phyloP scores from a whole-genome alignment of 2,329 filamentous ascomycete species.

The Xylariaceae sp. region DNA sequence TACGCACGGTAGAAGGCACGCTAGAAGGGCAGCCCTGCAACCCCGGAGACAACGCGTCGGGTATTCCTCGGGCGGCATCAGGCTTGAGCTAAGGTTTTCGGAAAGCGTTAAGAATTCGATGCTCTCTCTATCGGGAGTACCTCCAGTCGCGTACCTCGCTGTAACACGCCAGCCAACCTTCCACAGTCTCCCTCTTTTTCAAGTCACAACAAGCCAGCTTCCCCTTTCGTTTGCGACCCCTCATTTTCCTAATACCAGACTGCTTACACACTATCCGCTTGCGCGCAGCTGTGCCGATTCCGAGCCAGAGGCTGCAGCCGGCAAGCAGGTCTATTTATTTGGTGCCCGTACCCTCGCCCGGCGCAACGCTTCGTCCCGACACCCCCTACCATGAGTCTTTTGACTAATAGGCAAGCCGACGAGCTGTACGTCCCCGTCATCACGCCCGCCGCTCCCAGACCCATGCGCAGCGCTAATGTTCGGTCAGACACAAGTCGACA shows the following conservation, averaged over 20 bases:
- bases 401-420: neutral
- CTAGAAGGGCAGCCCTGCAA: no score
- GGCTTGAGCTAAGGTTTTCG: neutral
- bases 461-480: neutral
- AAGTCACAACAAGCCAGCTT: neutral
- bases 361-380: neutral
- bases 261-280: neutral
- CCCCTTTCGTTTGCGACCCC: neutral
- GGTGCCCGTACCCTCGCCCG: neutral
- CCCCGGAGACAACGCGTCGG: neutral
- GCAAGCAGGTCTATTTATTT: neutral
- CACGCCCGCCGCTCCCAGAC: neutral
- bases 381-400: neutral
- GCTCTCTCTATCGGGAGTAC: neutral
- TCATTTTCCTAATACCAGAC: neutral
- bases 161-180: neutral
- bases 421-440: neutral
- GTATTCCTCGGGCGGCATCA: neutral
- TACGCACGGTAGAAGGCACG: no score
- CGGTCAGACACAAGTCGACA: slow-evolving; percentile 72
- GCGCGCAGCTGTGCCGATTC: neutral
- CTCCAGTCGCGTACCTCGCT: neutral
- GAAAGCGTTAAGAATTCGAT: neutral
- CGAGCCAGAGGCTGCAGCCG: neutral
- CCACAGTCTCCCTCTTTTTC: neutral